Conservation (phyloP, 2,329 filamentous ascomycete genomes). For the Exophiala bonariae region DNA sequence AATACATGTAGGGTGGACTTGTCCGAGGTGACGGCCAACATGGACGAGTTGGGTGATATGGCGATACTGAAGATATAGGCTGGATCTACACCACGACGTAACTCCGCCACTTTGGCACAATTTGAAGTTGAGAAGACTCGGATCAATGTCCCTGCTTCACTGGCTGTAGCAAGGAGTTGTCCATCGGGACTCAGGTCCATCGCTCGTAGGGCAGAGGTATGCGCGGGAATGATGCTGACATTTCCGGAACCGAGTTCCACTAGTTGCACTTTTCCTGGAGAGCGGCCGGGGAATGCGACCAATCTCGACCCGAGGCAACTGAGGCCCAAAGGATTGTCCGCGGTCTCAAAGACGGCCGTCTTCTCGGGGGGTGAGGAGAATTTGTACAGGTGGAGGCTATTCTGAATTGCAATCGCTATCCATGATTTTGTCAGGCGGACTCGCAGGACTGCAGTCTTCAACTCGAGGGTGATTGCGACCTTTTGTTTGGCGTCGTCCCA, state of each 20-base stretch:
- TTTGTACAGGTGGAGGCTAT: slow-evolving; percentile 77
- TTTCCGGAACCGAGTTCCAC: slow-evolving; percentile 75
- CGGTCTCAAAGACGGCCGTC: slow-evolving; percentile 77
- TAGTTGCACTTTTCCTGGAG: slow-evolving; percentile 82
- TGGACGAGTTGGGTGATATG: slow-evolving; percentile 77
- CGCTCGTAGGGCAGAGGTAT: slow-evolving; percentile 75
- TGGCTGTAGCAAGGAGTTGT: slow-evolving; percentile 81
- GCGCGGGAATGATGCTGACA: slow-evolving; percentile 91
- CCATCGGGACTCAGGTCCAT: slow-evolving; percentile 79
- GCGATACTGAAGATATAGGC: slow-evolving; percentile 84
- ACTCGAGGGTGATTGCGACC: slow-evolving; percentile 73
- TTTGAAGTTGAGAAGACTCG: slow-evolving; percentile 80
- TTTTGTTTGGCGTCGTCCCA: slow-evolving; percentile 86
- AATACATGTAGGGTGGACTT: slow-evolving; percentile 96
- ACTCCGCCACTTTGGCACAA: slow-evolving; percentile 77
- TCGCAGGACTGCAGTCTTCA: slow-evolving; percentile 76
- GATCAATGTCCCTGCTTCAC: slow-evolving; percentile 85
- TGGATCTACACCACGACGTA: slow-evolving; percentile 84
- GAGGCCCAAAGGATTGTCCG: slow-evolving; percentile 78
- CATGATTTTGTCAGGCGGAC: slow-evolving; percentile 74
- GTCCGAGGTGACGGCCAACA: slow-evolving; percentile 91
- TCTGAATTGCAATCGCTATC: slow-evolving; percentile 78
- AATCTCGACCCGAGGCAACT: slow-evolving; percentile 73
- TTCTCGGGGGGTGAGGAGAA: slow-evolving; percentile 73
- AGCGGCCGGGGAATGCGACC: slow-evolving; percentile 84